These are phyloP conservation scores for Oryza meyeriana DNA, from an alignment of 176 grass and related monocot genomes.

Conservation along the genomic window DNA sequence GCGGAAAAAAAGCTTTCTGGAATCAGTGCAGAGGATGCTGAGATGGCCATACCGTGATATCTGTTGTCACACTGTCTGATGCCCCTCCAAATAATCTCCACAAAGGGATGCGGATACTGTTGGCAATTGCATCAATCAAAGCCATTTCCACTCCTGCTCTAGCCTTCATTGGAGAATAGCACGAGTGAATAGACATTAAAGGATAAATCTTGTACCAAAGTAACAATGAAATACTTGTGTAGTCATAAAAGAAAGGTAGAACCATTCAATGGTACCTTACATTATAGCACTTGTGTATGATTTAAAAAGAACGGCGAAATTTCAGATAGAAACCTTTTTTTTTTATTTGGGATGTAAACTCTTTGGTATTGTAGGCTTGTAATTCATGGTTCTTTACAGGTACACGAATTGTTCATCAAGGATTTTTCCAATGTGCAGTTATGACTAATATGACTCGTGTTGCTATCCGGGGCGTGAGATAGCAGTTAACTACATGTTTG, in stretches of 20 bases:
- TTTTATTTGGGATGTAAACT: not conserved
- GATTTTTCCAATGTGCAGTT: not conserved
- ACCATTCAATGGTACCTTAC: not conserved
- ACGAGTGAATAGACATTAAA: constrained; percentile 1
- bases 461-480: not conserved
- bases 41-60: constrained; percentile 69
- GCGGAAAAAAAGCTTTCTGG: not conserved
- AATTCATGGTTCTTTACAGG: not conserved
- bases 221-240: not conserved
- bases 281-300: not conserved
- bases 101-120: constrained; percentile 79
- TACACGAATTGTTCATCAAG: not conserved
- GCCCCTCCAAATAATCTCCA: constrained; percentile 94
- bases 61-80: constrained; percentile 73
- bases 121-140: constrained; percentile 86
- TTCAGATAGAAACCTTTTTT: not conserved
- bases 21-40: not conserved
- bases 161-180: constrained; percentile 56
- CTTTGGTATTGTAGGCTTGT: not conserved
- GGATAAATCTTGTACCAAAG: not conserved
- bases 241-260: not conserved
- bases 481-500: not conserved
- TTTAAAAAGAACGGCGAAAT: not conserved
- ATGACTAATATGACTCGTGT: not conserved
- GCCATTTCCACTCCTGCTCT: constrained; percentile 97